Base-by-base conservation (phyloP, 345 rosid species). In the Salix udensis region DNA sequence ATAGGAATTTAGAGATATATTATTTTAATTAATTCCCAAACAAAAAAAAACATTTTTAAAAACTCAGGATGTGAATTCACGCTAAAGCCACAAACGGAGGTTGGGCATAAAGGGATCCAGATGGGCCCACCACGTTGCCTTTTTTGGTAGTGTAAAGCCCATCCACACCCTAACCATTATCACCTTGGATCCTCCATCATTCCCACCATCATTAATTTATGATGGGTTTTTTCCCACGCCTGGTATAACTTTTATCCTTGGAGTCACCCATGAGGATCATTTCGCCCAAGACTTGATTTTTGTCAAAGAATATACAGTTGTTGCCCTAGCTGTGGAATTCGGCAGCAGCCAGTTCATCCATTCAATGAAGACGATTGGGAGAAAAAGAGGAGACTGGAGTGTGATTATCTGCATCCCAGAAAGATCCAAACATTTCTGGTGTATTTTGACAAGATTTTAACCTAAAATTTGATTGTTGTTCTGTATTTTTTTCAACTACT, bases 171-270 rank as follows among this genome's bases (percentile, higher is more conserved):
- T 24, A 18, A 18, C 74, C 74, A 79, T 83, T 71, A 81, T 74
- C 52, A 7, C 31, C 3, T 24, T 52, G 78, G 85, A 78, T 23
- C 79, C 87, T 70, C 64, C 5, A 37, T 44, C 37, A 36, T 70
- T n/a, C 65, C 71, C 86, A 84, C 78, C 91, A 87, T 85, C 85
- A 90, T 90, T 90, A 79, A 74, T 86, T 83, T 82, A 85, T 85
- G 84, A 88, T 89, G 93, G 85, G 85, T 74, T 81, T 77, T 58
- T 73, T 72, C 81, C 79, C 93, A 89, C 89, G 88, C 89, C 88
- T 85, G 30, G 4, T 37, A 36, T 71, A 7, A 10, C n/a, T 68
- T 70, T 14, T 39, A 14, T 52, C 65, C 23, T 68, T 23, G 40
- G 39, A 68, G 50, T 62, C 79, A 70, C 76, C 67, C 74, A 65